A percentile compares a stretch with the other conserved stretches of the same genome.
Conservation (phyloP, 805 yeast species). For the Cyberlindnera bimundalis region DNA sequence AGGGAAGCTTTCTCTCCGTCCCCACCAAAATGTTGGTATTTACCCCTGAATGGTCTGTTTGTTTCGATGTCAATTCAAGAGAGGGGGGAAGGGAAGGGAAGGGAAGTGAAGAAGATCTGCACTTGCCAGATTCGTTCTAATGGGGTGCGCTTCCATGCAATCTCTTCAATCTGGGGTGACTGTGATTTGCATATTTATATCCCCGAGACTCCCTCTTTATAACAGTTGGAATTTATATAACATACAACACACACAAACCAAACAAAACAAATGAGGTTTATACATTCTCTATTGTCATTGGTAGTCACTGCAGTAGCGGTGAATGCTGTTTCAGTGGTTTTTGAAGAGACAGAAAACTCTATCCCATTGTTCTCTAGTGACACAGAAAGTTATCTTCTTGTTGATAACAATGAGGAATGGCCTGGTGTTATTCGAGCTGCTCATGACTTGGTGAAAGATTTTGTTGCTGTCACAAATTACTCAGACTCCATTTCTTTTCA, state of each 20-base stretch:
- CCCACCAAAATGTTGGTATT: too few relatives aligned
- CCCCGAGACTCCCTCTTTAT: too few relatives aligned
- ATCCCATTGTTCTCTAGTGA: slow-evolving; percentile 4
- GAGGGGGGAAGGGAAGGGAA: too few relatives aligned
- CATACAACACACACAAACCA: too few relatives aligned
- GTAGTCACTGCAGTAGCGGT: not conserved
- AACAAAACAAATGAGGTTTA: not conserved
- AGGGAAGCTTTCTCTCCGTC: too few relatives aligned
- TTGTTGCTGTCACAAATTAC: slow-evolving; percentile 6
- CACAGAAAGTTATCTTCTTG: slow-evolving; percentile 1
- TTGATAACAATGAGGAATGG: slow-evolving; percentile 9
- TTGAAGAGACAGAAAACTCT: slow-evolving; percentile 2
- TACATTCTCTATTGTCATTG: not conserved
- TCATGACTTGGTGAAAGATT: slow-evolving; percentile 9
- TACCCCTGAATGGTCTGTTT: too few relatives aligned
- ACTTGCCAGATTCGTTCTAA: not conserved
- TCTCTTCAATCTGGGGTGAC: too few relatives aligned
- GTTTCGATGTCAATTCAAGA: too few relatives aligned
- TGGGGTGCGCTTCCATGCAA: too few relatives aligned
- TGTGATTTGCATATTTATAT: too few relatives aligned
- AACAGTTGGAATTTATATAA: too few relatives aligned
- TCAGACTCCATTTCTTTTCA: not conserved
- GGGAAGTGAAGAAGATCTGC: too few relatives aligned
- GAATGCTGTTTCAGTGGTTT: not conserved
- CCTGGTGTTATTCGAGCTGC: slow-evolving; percentile 15